Base-by-base conservation (phyloP, 192 early-diverging fungal genomes). In the Coemansia sp. region DNA sequence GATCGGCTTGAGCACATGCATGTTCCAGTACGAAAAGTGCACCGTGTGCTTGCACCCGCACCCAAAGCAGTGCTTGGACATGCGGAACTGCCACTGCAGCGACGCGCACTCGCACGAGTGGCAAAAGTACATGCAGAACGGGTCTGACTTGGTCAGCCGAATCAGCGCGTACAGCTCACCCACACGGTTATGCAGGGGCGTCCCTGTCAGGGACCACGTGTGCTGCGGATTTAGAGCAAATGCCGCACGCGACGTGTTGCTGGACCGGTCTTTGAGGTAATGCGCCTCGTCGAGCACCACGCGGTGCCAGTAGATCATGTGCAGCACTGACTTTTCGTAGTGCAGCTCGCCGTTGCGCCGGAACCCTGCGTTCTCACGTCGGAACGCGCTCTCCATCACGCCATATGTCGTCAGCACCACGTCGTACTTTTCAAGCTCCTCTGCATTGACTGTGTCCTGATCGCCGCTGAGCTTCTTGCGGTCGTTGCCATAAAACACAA, bases 131-230 rank as follows among this genome's bases (percentile, higher is more conserved):
- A 91, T 89, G 26, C 85, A 85, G 74, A 88, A 92, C 8, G 92
- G 92, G 71, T 92, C 88, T 43, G 87, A 76, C 62, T 92, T 85
- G 81, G 94, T 86, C 63, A 97, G 90, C 6, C 94, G 86, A 72
- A 97, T 93, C 23, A 94, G 84, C 6, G 91, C 92, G 69, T 92
- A 97, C 26, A 97, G 81, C 77, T 97, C 95, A 39, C 94, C 95
- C 8, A 97, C 90, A 12, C 93, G 86, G 69, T 97, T 97, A 57
- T 97, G 95, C 70, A 97, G 80, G 12, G 93, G 93, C 16, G 95
- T 97, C 6, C 95, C 95, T 4, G 88, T 89, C n/a, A 97, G 75
- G 3, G 85, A 87, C 95, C 95, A 97, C 12, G 85, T 87, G 58
- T 74, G 82, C 14, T 88, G 59, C 20, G 84, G 61, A 3, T 86